Evolutionary conservation across 345 rosid species (phyloP).

Genomic region (Heritiera littoralis): DNA sequence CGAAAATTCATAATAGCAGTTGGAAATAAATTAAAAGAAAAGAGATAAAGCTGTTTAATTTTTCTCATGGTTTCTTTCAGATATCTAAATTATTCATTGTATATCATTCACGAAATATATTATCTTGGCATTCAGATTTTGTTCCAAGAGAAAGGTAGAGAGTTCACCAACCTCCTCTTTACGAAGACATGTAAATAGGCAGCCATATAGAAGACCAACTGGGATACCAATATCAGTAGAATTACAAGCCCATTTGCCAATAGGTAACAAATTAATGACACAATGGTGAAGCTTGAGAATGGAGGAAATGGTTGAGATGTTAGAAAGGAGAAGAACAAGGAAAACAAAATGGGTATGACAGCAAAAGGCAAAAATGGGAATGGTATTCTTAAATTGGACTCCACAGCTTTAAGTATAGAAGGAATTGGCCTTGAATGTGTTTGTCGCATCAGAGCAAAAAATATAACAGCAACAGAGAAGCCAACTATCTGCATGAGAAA

Average conservation of each 20-base stretch:
- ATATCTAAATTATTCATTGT: neutral
- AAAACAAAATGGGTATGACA: constrained; percentile 52
- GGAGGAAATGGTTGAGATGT: constrained; percentile 75
- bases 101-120: constrained; percentile 17
- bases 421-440: constrained; percentile 69
- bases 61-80: neutral
- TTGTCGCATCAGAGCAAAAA: constrained; percentile 87
- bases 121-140: neutral
- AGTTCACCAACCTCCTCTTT: constrained; percentile 60
- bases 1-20: neutral
- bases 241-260: constrained; percentile 69
- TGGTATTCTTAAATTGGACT: constrained; percentile 78
- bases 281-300: constrained; percentile 55
- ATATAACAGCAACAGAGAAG: constrained; percentile 55
- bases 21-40: neutral
- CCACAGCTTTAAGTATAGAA: constrained; percentile 69
- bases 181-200: constrained; percentile 68
- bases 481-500: constrained; percentile 61
- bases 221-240: constrained; percentile 62
- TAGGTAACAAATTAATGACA: constrained; percentile 71
- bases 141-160: neutral
- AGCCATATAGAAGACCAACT: constrained; percentile 62
- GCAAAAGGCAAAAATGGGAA: constrained; percentile 65
- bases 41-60: neutral
- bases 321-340: constrained; percentile 58